Evolutionary conservation across 2,329 filamentous ascomycete species (phyloP).

Genomic region (Septoria linicola): DNA sequence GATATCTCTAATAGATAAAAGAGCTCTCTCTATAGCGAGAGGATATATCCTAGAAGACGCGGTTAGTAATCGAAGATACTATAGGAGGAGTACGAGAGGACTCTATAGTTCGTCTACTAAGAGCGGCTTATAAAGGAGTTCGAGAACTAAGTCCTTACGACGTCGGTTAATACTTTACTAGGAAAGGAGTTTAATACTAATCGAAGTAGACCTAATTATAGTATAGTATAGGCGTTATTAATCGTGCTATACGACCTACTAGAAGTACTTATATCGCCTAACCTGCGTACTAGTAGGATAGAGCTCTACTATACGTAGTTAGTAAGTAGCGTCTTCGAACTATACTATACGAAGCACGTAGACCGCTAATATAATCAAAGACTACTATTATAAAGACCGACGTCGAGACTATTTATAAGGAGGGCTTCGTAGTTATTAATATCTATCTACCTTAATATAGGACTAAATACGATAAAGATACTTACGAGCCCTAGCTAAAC

Average conservation of each 20-base stretch:
- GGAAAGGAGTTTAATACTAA: conserved; percentile 16
- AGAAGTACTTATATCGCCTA: conserved; percentile 43
- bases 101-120: conserved; percentile 75
- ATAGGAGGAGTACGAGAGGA: conserved; percentile 72
- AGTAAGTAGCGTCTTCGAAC: conserved; percentile 55
- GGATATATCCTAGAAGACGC: conserved; percentile 78
- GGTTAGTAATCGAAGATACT: conserved; percentile 71
- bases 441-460: conserved; percentile 83
- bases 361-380: conserved; percentile 55
- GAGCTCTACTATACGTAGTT: conserved; percentile 86
- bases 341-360: conserved; percentile 34
- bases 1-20: conserved; percentile 39
- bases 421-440: conserved; percentile 82
- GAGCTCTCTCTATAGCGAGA: conserved; percentile 49
- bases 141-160: conserved; percentile 36
- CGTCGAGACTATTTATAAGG: conserved; percentile 75
- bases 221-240: conserved; percentile 62
- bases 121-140: conserved; percentile 46
- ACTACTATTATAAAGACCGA: conserved; percentile 78
- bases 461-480: conserved; percentile 52
- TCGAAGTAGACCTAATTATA: conserved; percentile 60
- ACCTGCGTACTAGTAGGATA: conserved; percentile 62
- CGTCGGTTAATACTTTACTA: conserved; percentile 25
- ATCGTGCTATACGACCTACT: conserved; percentile 79
- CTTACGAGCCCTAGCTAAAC: conserved; percentile 45